phyloP scores from a whole-genome alignment of 116 monocot species.

The Dioscorea cayenensis region DNA sequence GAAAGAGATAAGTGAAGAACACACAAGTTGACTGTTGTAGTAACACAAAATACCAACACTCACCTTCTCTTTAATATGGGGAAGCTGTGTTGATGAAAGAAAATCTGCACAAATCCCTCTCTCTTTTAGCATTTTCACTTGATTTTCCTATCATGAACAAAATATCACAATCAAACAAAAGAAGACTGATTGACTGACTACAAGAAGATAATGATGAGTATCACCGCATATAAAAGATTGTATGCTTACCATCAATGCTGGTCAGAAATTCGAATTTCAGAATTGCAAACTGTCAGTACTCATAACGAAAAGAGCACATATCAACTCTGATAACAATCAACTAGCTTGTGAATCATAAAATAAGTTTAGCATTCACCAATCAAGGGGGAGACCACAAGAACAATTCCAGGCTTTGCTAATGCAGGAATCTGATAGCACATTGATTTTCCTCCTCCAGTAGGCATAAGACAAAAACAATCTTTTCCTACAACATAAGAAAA shows the following conservation, averaged over 20 bases:
- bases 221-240: background rate
- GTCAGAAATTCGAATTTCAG: slow-evolving; percentile 1
- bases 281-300: slow-evolving; percentile 15
- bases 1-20: background rate
- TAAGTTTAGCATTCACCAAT: slow-evolving; percentile 50
- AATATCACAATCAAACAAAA: background rate
- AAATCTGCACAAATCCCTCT: slow-evolving; percentile 75
- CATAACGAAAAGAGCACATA: background rate
- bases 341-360: background rate
- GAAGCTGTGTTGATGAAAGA: slow-evolving; percentile 70
- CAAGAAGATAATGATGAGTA: background rate
- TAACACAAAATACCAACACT: background rate
- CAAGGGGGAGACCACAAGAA: slow-evolving; percentile 87
- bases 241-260: slow-evolving; percentile 88
- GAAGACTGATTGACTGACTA: slow-evolving; percentile 11
- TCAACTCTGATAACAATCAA: background rate
- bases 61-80: slow-evolving; percentile 64
- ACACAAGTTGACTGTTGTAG: background rate
- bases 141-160: slow-evolving; percentile 63
- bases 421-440: slow-evolving; percentile 98
- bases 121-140: slow-evolving; percentile 58
- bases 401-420: slow-evolving; percentile 68
- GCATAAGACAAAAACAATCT: slow-evolving; percentile 98
- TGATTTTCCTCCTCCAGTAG: slow-evolving; percentile 93
- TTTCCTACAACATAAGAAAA: slow-evolving; percentile 38